Base-by-base conservation (phyloP, 306 rosid species). In the Dryas drummondii region DNA sequence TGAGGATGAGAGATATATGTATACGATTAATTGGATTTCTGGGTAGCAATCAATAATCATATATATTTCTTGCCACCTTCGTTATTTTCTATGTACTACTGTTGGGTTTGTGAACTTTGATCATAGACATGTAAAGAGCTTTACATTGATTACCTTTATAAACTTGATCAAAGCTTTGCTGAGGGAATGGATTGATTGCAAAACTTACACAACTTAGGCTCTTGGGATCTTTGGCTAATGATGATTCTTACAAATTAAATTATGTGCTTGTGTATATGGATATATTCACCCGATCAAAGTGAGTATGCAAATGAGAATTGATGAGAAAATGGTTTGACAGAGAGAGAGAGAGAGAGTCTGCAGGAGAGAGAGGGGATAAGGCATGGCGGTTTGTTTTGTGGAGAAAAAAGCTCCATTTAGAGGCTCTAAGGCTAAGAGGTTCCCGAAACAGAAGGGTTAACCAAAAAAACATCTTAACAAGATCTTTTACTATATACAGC, bases 371-470 rank as follows among this genome's bases (percentile, higher is more conserved):
- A 54, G 46, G 13, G 13, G 4, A 12, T 2, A 26, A 63, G 19
- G 75, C 9, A 55, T 71, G 53, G 3, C 51, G 12, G 42, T 59
- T 59, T 57, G 14, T 72, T 72, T 27, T 48, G 76, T 46, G 58
- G 76, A 72, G 68, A 72, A 47, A 26, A 58, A 14, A 5, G 10
- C 68, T 58, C 76, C 26, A 9, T 72, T 47, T 45, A 72, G 68
- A 72, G 76, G 76, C 64, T 72, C 5, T 47, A 72, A 59, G 47
- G 47, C 68, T 46, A 59, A 27, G 45, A 17, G 54, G 58, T 47
- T 12, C 58, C 58, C 76, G 76, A 72, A 72, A 46, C 67, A 72
- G 58, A 59, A 59, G 68, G 76, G 76, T 19, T 37, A 59, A 72
- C 76, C 9, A 37, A 47, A 72, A 57, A 2, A 7, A 12, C 46